Base-by-base conservation (phyloP, 306 rosid species). In the Cucurbita ficifolia region DNA sequence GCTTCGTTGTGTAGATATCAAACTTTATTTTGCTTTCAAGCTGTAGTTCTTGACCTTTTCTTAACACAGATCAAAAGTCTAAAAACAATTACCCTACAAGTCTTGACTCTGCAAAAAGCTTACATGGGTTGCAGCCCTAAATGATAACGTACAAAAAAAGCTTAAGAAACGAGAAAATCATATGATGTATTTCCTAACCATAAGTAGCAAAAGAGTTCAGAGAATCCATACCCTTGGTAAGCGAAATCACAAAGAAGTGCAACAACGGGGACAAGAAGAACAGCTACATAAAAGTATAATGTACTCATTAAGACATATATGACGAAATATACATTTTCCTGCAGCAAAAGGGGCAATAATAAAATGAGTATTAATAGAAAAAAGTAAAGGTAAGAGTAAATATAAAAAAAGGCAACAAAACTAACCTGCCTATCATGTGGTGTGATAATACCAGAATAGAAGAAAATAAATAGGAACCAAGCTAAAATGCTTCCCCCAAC, bases 401-500 rank as follows among this genome's bases (percentile, higher is more conserved):
- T 29, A 29, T 24, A 43, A 1, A 19, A 68, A 51, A 69, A 80
- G 21, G 45, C 43, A 49, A 49, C 33, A 70, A 56, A 74, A 78
- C 79, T 78, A 58, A 94, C 97, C 95, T 83, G 88, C 54, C 87
- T 87, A 70, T 87, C 94, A 78, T 79, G 83, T 50, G 88, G 81
- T 45, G 92, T 85, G 77, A 78, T 71, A 59, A 90, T 73, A 78
- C 89, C 90, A 54, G 96, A 84, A 75, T 94, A 94, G 73, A 90
- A 17, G 75, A 90, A 89, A 76, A 84, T 79, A 77, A 94, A 94
- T 46, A 86, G 6, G 81, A 94, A 94, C 98, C 98, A 94, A 2
- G 92, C 95, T 77, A 86, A 75, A 75, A 94, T 82, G 84, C 98
- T 94, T 82, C 98, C 98, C 50, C 98, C 98, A 72, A 91, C 95